These are phyloP conservation scores for Candida dajiaensis DNA, from an alignment of 805 yeast genomes.

Conservation along the genomic window DNA sequence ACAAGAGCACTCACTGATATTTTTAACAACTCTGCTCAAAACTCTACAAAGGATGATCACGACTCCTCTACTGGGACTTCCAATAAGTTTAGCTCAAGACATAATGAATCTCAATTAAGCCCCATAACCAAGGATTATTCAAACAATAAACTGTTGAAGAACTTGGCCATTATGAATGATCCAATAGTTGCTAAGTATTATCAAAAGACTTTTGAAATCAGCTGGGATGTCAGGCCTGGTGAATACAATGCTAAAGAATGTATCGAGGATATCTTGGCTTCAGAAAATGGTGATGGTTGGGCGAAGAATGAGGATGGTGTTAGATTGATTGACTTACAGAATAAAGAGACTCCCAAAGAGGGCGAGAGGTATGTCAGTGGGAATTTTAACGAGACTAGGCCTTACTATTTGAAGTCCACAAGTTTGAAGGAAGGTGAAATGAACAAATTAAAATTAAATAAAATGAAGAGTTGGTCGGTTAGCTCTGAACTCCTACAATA, in stretches of 20 bases:
- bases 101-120: constrained; percentile 1
- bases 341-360: constrained; percentile 1
- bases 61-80: background rate
- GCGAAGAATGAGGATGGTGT: constrained; percentile 42
- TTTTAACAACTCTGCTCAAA: constrained; percentile 1
- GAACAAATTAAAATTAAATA: constrained; percentile 20
- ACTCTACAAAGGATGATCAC: background rate
- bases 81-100: constrained; percentile 1
- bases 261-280: constrained; percentile 66
- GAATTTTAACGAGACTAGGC: background rate
- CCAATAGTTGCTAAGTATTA: constrained; percentile 47
- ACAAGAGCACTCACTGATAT: constrained; percentile 27
- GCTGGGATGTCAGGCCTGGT: constrained; percentile 54
- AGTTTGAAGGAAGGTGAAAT: constrained; percentile 23
- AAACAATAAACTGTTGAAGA: constrained; percentile 5
- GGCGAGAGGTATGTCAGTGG: background rate
- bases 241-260: constrained; percentile 66
- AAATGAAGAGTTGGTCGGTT: constrained; percentile 38
- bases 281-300: constrained; percentile 71
- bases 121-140: background rate
- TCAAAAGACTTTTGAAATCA: constrained; percentile 47
- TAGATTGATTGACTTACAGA: constrained; percentile 32
- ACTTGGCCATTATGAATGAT: constrained; percentile 28
- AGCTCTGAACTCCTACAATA: background rate
- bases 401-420: background rate